A percentile compares a stretch with the other conserved stretches of the same genome.
phyloP scores from a whole-genome alignment of 352 stramenopile genomes.

The Globisporangium spiculum region DNA sequence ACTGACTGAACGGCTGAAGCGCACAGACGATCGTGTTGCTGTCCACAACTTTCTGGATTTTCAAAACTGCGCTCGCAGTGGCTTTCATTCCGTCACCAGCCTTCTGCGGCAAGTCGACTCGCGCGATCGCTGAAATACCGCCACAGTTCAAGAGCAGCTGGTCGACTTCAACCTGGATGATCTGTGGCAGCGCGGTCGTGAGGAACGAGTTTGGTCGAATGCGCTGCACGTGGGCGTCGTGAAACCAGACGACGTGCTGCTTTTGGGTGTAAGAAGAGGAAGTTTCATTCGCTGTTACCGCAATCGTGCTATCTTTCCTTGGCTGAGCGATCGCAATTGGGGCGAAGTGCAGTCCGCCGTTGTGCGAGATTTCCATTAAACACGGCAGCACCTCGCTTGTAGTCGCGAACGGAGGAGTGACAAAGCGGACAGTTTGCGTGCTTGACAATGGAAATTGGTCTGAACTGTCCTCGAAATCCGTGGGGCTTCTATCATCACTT shows the following conservation, averaged over 20 bases:
- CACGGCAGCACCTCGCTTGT: conserved; percentile 28
- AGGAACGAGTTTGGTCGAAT: conserved; percentile 59
- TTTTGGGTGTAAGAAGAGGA: conserved; percentile 8
- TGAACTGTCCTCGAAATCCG: not conserved
- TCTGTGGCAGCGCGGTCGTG: conserved; percentile 28
- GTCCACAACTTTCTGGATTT: conserved; percentile 22
- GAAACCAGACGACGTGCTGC: conserved; percentile 40
- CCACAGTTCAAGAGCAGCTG: conserved; percentile 23
- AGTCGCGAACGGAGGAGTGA: conserved; percentile 23
- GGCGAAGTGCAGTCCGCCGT: conserved; percentile 42
- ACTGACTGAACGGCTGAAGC: conserved; percentile 39
- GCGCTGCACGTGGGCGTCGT: conserved; percentile 37
- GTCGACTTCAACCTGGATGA: conserved; percentile 36
- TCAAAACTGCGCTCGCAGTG: conserved; percentile 20
- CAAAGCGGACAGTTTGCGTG: conserved; percentile 22
- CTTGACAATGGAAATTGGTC: not conserved
- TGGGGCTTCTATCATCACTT: not conserved
- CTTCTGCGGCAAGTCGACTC: conserved; percentile 11
- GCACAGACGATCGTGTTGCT: conserved; percentile 30
- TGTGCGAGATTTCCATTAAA: conserved; percentile 56
- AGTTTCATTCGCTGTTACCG: not conserved
- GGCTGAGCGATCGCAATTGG: conserved; percentile 24
- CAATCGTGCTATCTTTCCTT: not conserved
- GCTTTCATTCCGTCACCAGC: conserved; percentile 13
- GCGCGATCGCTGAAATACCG: conserved; percentile 14